Base-by-base conservation (phyloP, 1,284 basidiomycete genomes). In the Bondarzewia mesenterica region DNA sequence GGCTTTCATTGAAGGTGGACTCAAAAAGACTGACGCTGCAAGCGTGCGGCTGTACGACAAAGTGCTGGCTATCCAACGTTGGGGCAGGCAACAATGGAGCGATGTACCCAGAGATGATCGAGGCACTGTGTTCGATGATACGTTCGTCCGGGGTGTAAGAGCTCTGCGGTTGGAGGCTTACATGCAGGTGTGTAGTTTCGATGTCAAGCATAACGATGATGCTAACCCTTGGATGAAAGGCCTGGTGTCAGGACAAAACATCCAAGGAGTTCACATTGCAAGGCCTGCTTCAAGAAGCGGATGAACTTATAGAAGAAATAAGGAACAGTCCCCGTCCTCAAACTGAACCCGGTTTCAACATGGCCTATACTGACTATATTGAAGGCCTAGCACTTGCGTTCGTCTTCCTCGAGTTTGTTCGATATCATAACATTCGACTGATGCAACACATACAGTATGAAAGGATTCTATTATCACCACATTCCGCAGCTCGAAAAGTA, bases 31-130 rank as follows among this genome's bases (percentile, higher is more conserved):
- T 7, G n/a, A 32, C 29, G n/a, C 10, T 12, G 29, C 29, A 7
- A 32, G 29, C n/a, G 12, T 32, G 12, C 12, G n/a, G 29, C 16
- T 21, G 16, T 32, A 44, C 14, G 47, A 42, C 14, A 20, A 42
- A 12, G 49, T 32, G 4, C 26, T 53, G 2, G 40, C 43, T 6
- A 29, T 53, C n/a, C 40, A 48, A 8, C 32, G 42, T 12, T 54
- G 53, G 53, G 53, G 53, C 14, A 39, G 36, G 14, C 22, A 40
- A 6, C 46, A 42, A n/a, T 54, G 53, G 53, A 39, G 21, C n/a
- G 42, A 48, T 36, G 46, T 49, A 2, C 38, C 50, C 5, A 29
- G 21, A 8, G 38, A 47, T 6, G 45, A 49, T 21, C 48, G 51
- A 27, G 53, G 53, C 10, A 32, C 27, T 4, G 39, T 54, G 8